Evolutionary conservation across 805 yeast species (phyloP).

Genomic region (Metschnikowia reukaufii): DNA sequence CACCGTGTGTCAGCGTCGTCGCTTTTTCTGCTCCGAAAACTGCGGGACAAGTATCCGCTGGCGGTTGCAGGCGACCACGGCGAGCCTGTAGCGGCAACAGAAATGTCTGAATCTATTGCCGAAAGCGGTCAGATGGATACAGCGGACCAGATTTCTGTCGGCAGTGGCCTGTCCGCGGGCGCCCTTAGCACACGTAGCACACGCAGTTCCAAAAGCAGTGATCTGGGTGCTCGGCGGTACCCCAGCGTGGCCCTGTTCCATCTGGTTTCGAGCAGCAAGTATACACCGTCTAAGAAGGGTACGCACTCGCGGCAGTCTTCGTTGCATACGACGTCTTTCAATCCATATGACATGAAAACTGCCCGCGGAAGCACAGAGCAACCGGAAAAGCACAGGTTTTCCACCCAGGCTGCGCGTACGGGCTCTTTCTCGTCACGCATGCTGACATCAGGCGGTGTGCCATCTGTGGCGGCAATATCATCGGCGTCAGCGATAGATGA

Average conservation of each 20-base stretch:
- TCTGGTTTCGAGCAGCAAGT: constrained; percentile 7
- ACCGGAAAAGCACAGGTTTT: too few species aligned
- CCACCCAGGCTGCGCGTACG: constrained; percentile 7
- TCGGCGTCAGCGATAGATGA: too few species aligned
- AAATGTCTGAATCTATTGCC: too few species aligned
- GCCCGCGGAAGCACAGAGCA: neutral
- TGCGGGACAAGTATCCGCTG: constrained; percentile 8
- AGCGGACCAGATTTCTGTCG: too few species aligned
- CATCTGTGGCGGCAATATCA: too few species aligned
- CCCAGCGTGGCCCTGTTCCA: constrained; percentile 11
- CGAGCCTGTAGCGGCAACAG: neutral
- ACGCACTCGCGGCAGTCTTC: constrained; percentile 33
- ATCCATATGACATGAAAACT: constrained; percentile 33
- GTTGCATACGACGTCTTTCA: constrained; percentile 19
- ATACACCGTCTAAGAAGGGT: constrained; percentile 7
- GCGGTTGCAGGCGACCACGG: constrained; percentile 13
- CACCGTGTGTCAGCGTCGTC: constrained; percentile 36
- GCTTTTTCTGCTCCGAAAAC: constrained; percentile 38
- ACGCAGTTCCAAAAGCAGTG: neutral
- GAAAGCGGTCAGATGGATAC: too few species aligned
- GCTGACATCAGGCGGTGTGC: constrained; percentile 1
- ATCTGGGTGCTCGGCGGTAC: constrained; percentile 11
- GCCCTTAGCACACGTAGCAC: constrained; percentile 1
- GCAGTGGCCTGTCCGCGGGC: constrained; percentile 11
- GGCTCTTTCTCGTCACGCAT: constrained; percentile 10